A percentile compares a stretch with the other conserved stretches of the same genome.
phyloP scores from a whole-genome alignment of 2,329 filamentous ascomycete genomes.

The Phaeophleospora eucalypticola region DNA sequence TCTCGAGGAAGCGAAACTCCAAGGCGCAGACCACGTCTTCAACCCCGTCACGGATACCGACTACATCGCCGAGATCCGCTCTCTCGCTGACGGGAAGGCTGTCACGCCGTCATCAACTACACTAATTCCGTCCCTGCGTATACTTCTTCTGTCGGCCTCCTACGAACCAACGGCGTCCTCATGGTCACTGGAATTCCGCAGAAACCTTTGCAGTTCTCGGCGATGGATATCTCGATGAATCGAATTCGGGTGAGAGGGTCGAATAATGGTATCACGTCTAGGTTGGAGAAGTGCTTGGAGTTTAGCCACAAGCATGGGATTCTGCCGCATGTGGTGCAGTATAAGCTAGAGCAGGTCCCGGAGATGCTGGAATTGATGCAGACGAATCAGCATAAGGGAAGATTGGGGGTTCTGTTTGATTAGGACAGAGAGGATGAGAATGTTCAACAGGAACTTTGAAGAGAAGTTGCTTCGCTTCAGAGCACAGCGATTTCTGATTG shows the following conservation, averaged over 20 bases:
- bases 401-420: too few species aligned
- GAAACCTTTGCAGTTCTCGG: conserved; percentile 15
- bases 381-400: conserved; percentile 12
- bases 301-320: conserved; percentile 18
- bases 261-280: conserved; percentile 15
- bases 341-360: conserved; percentile 17
- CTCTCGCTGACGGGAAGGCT: conserved; percentile 16
- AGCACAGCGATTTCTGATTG: too few species aligned
- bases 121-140: conserved; percentile 18
- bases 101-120: conserved; percentile 20
- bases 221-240: conserved; percentile 17
- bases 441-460: too few species aligned
- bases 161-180: conserved; percentile 13
- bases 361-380: conserved; percentile 19
- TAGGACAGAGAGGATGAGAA: too few species aligned
- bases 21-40: conserved; percentile 18
- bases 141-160: conserved; percentile 3
- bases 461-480: too few species aligned
- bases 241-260: conserved; percentile 11
- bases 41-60: conserved; percentile 10
- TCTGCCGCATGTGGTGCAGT: conserved; percentile 15
- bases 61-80: conserved; percentile 10
- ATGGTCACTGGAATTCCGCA: conserved; percentile 21
- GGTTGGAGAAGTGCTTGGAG: conserved; percentile 14
- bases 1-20: conserved; percentile 14